phyloP scores from a whole-genome alignment of 1,139 yeast genomes.

The Pichia sp. region DNA sequence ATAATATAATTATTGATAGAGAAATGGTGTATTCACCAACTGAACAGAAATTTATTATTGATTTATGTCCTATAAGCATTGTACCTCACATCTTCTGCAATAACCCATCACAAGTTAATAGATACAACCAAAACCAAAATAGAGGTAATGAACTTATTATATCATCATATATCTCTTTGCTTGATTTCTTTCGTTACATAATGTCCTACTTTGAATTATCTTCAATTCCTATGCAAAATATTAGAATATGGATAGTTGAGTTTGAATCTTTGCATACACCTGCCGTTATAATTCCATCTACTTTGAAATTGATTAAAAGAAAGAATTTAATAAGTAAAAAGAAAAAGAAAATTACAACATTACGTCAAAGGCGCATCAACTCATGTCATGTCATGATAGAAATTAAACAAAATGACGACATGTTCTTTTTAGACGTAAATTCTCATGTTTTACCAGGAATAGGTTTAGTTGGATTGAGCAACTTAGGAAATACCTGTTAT shows the following conservation, averaged over 20 bases:
- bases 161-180: conserved; percentile 16
- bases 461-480: conserved; percentile 64
- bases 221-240: conserved; percentile 12
- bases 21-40: conserved; percentile 25
- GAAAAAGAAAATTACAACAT: conserved; percentile 15
- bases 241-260: conserved; percentile 25
- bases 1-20: conserved; percentile 42
- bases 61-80: conserved; percentile 47
- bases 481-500: conserved; percentile 90
- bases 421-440: conserved; percentile 23
- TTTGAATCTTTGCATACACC: conserved; percentile 14
- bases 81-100: conserved; percentile 43
- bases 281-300: conserved; percentile 17
- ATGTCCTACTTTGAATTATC: conserved; percentile 27
- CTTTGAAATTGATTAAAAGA: conserved; percentile 14
- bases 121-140: conserved; percentile 15
- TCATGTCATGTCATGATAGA: conserved; percentile 24
- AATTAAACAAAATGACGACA: conserved; percentile 22
- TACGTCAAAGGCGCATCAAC: conserved; percentile 16
- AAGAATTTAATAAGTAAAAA: conserved; percentile 20
- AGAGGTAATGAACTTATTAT: conserved; percentile 13
- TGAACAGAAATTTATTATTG: conserved; percentile 39
- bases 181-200: conserved; percentile 21
- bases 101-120: conserved; percentile 23
- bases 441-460: conserved; percentile 28